Conservation (phyloP, 192 early-diverging fungal genomes). For the Backusella luteola region DNA sequence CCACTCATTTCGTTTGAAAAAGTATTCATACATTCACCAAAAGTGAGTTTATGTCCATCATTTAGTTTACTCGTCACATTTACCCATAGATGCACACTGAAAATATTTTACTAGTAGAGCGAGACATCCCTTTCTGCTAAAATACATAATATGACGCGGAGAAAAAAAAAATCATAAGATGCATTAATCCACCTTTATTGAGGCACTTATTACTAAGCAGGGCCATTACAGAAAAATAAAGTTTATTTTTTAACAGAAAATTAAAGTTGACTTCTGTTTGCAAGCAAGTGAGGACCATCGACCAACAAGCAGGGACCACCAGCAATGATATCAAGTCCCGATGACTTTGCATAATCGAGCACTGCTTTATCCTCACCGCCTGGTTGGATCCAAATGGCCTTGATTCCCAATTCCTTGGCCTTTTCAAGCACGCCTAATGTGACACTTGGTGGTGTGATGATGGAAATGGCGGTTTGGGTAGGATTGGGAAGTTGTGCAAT, state of each 20-base stretch:
- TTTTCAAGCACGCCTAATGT: slow-evolving; percentile 57
- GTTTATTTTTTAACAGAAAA: background rate
- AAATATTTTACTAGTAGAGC: no score
- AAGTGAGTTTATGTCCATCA: no score
- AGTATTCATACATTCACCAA: no score
- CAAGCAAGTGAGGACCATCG: slow-evolving; percentile 29
- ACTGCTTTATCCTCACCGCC: slow-evolving; percentile 61
- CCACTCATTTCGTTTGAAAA: no score
- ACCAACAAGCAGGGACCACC: slow-evolving; percentile 73
- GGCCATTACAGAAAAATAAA: no score
- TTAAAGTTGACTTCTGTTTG: slow-evolving; percentile 21
- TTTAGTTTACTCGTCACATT: no score
- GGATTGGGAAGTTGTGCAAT: slow-evolving; percentile 37
- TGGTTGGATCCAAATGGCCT: slow-evolving; percentile 71
- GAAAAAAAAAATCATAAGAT: no score
- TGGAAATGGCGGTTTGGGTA: slow-evolving; percentile 51
- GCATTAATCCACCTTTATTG: no score
- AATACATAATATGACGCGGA: no score
- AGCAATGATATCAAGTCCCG: slow-evolving; percentile 48
- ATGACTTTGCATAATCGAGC: slow-evolving; percentile 40
- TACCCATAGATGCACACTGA: no score
- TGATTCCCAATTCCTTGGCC: slow-evolving; percentile 60
- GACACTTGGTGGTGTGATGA: slow-evolving; percentile 70
- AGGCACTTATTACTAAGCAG: no score
- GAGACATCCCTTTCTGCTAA: no score